Base-by-base conservation (phyloP, 352 stramenopile species). In the Globisporangium heterothallicum region DNA sequence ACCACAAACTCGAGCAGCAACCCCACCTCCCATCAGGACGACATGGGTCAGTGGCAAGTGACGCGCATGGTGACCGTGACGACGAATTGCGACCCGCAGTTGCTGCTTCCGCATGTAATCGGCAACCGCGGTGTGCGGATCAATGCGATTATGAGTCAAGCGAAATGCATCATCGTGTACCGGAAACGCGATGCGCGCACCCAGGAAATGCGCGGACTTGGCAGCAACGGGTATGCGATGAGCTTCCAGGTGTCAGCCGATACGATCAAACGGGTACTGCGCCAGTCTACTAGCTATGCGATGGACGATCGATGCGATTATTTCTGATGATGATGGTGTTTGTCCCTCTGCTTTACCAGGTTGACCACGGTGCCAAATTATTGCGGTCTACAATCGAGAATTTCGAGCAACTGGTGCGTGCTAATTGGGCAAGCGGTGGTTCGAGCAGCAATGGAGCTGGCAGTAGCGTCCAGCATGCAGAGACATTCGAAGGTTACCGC, bases 241-340 rank as follows among this genome's bases (percentile, higher is more conserved):
- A 65, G 53, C 19, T 87, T 89, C 42, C 66, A 70, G 40, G 60
- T 89, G 16, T 78, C 75, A 5, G 76, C 62, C 6, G 73, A 81
- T 3, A 83, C 70, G 8, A 42, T 56, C 2, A 76, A 78, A 21
- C 55, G 66, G 21, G 73, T 88, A 59, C 1, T 14, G 14, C 9
- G 19, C 22, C n/a, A n/a, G n/a, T n/a, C n/a, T n/a, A n/a, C n/a
- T n/a, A n/a, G n/a, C n/a, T n/a, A n/a, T n/a, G n/a, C n/a, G n/a
- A n/a, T n/a, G n/a, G n/a, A n/a, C n/a, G n/a, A 12, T 42, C 27
- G 2, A 16, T 32, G 18, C 25, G 25, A 8, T 29, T 18, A 34
- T 16, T 18, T 13, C 8, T 13, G 4, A 24, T 16, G 42, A 32
- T 26, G 16, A 19, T 30, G 35, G 32, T 26, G 12, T 34, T 26